These are phyloP conservation scores for Striga asiatica DNA, from an alignment of 257 asterid genomes.

Conservation along the genomic window DNA sequence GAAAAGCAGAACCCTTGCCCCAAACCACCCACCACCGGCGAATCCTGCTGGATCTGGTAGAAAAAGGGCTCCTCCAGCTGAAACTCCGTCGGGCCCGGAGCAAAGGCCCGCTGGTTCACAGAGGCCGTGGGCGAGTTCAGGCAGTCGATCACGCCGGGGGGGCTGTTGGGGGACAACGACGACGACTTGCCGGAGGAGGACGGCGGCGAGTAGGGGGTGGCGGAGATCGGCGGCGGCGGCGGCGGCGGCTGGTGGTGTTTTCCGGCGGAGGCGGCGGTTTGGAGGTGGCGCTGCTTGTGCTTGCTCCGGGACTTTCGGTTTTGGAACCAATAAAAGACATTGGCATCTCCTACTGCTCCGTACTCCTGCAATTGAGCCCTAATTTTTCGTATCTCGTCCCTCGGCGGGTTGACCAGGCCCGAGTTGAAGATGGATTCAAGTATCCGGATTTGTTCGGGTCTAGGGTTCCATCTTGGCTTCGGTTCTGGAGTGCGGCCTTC, in stretches of 20 bases:
- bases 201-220: constrained; percentile 20
- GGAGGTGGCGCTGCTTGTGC: constrained; percentile 70
- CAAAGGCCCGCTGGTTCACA: constrained; percentile 46
- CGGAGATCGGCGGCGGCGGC: constrained; percentile 4
- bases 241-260: constrained; percentile 14
- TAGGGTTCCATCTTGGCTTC: constrained; percentile 93
- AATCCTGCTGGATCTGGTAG: constrained; percentile 32
- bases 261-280: constrained; percentile 17
- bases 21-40: constrained; percentile 8
- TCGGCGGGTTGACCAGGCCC: constrained; percentile 89
- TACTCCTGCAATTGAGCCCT: constrained; percentile 77
- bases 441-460: constrained; percentile 85
- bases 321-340: constrained; percentile 96
- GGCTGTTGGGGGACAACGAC: constrained; percentile 19
- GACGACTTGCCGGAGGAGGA: constrained; percentile 60
- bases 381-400: constrained; percentile 82
- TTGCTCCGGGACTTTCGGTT: constrained; percentile 92
- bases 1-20: constrained; percentile 48
- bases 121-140: constrained; percentile 61
- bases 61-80: constrained; percentile 32
- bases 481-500: constrained; percentile 91
- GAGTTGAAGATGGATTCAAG: constrained; percentile 88
- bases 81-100: constrained; percentile 29
- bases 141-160: constrained; percentile 29
- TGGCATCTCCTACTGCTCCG: constrained; percentile 96